phyloP scores from a whole-genome alignment of 164 flowering plant genomes.

The Warburgia ugandensis region DNA sequence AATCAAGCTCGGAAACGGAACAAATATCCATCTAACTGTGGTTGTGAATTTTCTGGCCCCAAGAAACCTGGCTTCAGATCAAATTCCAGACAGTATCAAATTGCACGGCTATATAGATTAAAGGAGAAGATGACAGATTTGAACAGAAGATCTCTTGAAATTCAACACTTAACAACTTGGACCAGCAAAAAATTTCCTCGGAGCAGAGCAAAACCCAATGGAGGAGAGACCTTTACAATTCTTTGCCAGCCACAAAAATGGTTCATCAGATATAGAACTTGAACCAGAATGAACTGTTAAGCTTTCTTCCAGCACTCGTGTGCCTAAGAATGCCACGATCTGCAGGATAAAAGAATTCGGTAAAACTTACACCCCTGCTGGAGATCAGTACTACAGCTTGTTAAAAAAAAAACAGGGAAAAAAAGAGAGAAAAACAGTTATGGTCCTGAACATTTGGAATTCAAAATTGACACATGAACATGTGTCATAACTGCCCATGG shows the following conservation, averaged over 20 bases:
- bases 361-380: background rate
- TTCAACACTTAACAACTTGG: too few species aligned
- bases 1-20: constrained; percentile 3
- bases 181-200: too few species aligned
- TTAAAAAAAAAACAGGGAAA: too few species aligned
- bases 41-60: background rate
- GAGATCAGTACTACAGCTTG: too few species aligned
- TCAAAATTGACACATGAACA: too few species aligned
- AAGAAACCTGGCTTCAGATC: background rate
- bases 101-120: too few species aligned
- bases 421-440: too few species aligned
- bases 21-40: background rate
- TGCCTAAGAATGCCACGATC: background rate
- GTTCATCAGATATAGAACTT: background rate
- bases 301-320: background rate
- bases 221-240: background rate
- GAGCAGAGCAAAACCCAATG: background rate
- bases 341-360: background rate
- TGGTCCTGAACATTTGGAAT: too few species aligned
- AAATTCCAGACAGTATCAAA: too few species aligned
- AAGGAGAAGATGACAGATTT: background rate
- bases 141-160: background rate
- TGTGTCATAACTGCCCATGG: too few species aligned
- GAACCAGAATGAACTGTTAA: background rate
- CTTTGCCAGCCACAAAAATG: background rate